Conservation (phyloP, 2,329 filamentous ascomycete genomes). For the Aspergillus pseudotamarii region DNA sequence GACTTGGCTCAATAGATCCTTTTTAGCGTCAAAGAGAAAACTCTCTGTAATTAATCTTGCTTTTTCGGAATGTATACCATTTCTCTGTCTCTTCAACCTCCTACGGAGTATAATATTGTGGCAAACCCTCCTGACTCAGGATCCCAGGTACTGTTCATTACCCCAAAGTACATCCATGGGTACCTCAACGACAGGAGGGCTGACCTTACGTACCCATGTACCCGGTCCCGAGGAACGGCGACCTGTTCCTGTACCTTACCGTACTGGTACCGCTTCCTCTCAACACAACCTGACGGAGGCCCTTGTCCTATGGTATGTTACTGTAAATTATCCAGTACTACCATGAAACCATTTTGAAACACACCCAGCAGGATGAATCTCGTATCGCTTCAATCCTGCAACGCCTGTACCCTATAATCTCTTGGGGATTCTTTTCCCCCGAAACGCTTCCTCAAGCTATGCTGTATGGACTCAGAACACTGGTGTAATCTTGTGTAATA, state of each 20-base stretch:
- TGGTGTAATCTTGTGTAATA: neutral
- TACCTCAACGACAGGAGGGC: neutral
- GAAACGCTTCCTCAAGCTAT: neutral
- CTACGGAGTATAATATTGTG: neutral
- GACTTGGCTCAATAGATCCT: conserved; percentile 5
- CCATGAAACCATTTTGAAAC: neutral
- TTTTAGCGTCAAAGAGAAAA: neutral
- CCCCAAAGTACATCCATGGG: neutral
- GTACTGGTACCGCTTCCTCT: neutral
- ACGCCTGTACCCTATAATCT: neutral
- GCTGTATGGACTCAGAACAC: neutral
- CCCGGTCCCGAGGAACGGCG: neutral
- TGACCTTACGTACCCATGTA: neutral
- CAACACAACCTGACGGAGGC: neutral
- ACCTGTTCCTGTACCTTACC: neutral
- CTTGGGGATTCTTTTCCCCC: neutral
- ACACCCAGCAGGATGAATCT: neutral
- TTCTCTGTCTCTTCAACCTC: neutral
- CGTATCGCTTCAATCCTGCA: neutral
- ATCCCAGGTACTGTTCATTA: neutral
- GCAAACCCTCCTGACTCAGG: neutral
- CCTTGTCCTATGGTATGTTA: neutral
- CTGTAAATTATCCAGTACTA: neutral
- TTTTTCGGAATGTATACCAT: neutral
- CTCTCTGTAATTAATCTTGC: neutral